Percentiles rank a stretch among this genome's conserved stretches.
These are phyloP conservation scores for Cylindrotheca fusiformis DNA, from an alignment of 108 stramenopile species.

Conservation along the genomic window DNA sequence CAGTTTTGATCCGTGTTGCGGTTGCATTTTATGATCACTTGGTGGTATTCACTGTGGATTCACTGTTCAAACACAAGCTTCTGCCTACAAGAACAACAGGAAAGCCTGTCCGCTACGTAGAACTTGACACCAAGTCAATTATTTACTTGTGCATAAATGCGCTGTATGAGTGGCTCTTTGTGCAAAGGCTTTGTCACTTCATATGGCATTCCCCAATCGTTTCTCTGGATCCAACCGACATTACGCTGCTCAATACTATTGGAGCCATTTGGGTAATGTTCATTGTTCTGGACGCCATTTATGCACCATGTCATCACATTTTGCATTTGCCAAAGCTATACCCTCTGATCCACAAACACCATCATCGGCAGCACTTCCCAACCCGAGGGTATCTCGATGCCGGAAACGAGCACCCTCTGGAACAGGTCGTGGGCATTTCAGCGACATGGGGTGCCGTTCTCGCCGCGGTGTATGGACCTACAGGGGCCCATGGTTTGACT, in stretches of 20 bases:
- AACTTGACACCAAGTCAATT: slow-evolving; percentile 46
- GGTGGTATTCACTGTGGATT: slow-evolving; percentile 56
- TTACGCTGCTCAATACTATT: slow-evolving; percentile 63
- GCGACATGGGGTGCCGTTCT: slow-evolving; percentile 53
- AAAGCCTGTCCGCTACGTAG: slow-evolving; percentile 54
- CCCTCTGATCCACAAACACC: slow-evolving; percentile 91
- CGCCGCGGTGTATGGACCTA: slow-evolving; percentile 28
- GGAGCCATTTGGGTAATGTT: slow-evolving; percentile 75
- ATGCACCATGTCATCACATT: slow-evolving; percentile 81
- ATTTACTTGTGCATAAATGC: slow-evolving; percentile 79
- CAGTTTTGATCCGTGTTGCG: slow-evolving; percentile 46
- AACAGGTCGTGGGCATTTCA: slow-evolving; percentile 73
- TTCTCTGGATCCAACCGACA: slow-evolving; percentile 36
- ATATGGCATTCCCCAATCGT: slow-evolving; percentile 53
- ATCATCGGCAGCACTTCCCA: slow-evolving; percentile 92
- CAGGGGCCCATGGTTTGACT: slow-evolving; percentile 60
- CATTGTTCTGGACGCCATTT: slow-evolving; percentile 79
- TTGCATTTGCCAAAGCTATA: slow-evolving; percentile 81
- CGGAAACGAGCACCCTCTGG: slow-evolving; percentile 93
- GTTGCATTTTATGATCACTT: slow-evolving; percentile 69
- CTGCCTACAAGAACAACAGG: slow-evolving; percentile 56
- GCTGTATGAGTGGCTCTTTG: slow-evolving; percentile 81
- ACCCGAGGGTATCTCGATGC: slow-evolving; percentile 89
- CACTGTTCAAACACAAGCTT: slow-evolving; percentile 31
- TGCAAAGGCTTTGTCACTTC: slow-evolving; percentile 65